phyloP scores from a whole-genome alignment of 2,329 filamentous ascomycete genomes.

The Phaeophleospora eucalypticola region DNA sequence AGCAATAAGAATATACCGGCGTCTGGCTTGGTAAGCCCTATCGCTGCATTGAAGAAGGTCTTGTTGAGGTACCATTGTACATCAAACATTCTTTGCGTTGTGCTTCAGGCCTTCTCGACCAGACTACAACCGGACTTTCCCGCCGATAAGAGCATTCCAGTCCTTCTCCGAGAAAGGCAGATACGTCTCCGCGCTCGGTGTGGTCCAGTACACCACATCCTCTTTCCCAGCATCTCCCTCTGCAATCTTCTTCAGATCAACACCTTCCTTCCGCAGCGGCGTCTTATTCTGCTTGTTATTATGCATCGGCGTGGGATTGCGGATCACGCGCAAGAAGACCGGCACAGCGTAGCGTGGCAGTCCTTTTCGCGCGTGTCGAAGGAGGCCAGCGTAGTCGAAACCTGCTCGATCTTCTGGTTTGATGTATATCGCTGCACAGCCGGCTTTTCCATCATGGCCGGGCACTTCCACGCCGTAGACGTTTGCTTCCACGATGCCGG shows the following conservation, averaged over 20 bases:
- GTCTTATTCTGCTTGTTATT: conserved; percentile 82
- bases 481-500: conserved; percentile 44
- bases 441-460: conserved; percentile 48
- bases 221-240: conserved; percentile 42
- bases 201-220: conserved; percentile 51
- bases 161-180: conserved; percentile 56
- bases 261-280: conserved; percentile 62
- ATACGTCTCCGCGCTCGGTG: conserved; percentile 49
- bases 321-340: conserved; percentile 63
- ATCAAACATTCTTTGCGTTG: too few species aligned
- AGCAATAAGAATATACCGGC: too few species aligned
- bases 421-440: conserved; percentile 56
- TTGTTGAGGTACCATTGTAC: too few species aligned
- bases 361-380: conserved; percentile 55
- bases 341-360: conserved; percentile 73
- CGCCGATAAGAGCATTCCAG: conserved; percentile 40
- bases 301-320: conserved; percentile 56
- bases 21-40: too few species aligned
- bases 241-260: conserved; percentile 52
- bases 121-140: conserved; percentile 17
- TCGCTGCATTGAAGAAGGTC: too few species aligned
- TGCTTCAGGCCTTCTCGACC: neutral
- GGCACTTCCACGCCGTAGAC: conserved; percentile 48
- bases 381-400: conserved; percentile 59
- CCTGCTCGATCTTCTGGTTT: conserved; percentile 43